Base-by-base conservation (phyloP, 495 filamentous ascomycete genomes). In the Pyrenula massariospora region DNA sequence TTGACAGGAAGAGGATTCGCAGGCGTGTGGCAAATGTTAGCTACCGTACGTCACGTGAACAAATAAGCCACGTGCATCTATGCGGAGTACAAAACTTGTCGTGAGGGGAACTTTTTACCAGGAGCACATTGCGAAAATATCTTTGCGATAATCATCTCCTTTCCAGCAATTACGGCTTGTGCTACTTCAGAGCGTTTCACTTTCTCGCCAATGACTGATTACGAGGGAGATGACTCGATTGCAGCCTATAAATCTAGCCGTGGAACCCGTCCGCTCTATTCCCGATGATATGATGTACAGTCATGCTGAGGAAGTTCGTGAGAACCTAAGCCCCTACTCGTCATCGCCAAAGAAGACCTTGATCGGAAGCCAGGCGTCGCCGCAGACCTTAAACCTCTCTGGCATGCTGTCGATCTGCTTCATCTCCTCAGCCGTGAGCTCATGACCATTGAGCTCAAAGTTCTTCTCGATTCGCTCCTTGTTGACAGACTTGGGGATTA, bases 291-390 rank as follows among this genome's bases (percentile, higher is more conserved):
- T n/a, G n/a, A n/a, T n/a, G n/a, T n/a, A n/a, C n/a, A n/a, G n/a
- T n/a, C n/a, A n/a, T n/a, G n/a, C n/a, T n/a, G n/a, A n/a, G n/a
- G n/a, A n/a, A n/a, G n/a, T n/a, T n/a, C n/a, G n/a, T n/a, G n/a
- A n/a, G n/a, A 15, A 42, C 31, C 31, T 8, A 42, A 42, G 31
- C 31, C 31, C 31, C 31, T 79, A 88, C 70, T 91, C 87, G 61
- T 90, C 89, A 68, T 91, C 87, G 10, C 88, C 89, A 68, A 89
- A 89, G 79, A 93, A 93, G 8, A 92, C 86, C 79, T 86, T 87
- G 25, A 89, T 63, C 2, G 85, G 86, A 63, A 90, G 64, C 84
- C 85, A 88, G 53, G 50, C 60, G 62, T 89, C 86, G 21, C 74
- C 77, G 58, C 84, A 88, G 55, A 88, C 83, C 80, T 88, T 89